Conservation (phyloP, 2,329 filamentous ascomycete species). For the Mycosphaerelloides madeirae region DNA sequence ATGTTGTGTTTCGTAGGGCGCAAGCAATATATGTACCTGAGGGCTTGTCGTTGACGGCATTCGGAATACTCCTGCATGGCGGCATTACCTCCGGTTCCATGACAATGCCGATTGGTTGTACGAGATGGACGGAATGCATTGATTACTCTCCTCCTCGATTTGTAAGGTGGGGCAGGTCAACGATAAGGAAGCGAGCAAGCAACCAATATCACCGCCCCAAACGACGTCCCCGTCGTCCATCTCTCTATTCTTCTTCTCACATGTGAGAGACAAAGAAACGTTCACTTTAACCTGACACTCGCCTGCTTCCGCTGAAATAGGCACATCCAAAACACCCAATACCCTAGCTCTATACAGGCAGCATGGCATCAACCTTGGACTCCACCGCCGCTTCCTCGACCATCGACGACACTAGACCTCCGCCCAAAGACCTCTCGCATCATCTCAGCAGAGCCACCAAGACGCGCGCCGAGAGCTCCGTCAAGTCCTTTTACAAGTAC, state of each 20-base stretch:
- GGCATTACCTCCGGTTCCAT: too few species aligned
- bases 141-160: conserved; percentile 1
- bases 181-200: neutral
- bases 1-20: too few species aligned
- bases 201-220: neutral
- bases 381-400: too few species aligned
- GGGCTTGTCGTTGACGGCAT: too few species aligned
- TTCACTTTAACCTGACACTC: neutral
- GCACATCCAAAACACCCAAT: neutral
- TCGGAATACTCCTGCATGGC: too few species aligned
- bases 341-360: neutral
- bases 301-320: neutral
- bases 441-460: conserved; percentile 68
- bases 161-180: neutral
- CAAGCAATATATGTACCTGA: too few species aligned
- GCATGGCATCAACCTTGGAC: conserved; percentile 3
- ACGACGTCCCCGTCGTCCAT: neutral
- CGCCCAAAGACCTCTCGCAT: conserved; percentile 72
- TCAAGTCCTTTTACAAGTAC: conserved; percentile 85
- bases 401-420: conserved; percentile 28
- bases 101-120: too few species aligned
- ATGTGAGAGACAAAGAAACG: neutral
- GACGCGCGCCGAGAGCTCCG: conserved; percentile 57
- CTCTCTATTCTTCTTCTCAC: neutral
- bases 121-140: neutral